phyloP scores from a whole-genome alignment of 1,284 basidiomycete species.

The Marasmius tenuissimus region DNA sequence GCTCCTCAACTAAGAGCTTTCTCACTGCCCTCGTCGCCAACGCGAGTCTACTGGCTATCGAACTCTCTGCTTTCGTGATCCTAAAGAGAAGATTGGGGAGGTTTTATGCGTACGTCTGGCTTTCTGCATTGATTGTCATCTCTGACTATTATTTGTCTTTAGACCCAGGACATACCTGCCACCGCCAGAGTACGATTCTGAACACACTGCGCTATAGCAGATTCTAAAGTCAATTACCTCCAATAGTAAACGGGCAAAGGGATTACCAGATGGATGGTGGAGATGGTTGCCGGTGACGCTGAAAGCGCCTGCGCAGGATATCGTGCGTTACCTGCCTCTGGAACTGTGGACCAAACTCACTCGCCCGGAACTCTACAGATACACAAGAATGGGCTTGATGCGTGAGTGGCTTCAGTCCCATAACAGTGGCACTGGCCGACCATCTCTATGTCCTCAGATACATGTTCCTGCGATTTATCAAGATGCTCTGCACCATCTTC shows the following conservation, averaged over 20 bases:
- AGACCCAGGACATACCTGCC: constrained; percentile 57
- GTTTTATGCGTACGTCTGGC: constrained; percentile 38
- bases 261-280: constrained; percentile 41
- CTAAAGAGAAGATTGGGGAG: constrained; percentile 45
- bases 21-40: constrained; percentile 59
- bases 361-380: constrained; percentile 32
- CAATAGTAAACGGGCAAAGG: constrained; percentile 43
- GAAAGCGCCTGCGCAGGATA: constrained; percentile 38
- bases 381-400: constrained; percentile 67
- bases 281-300: constrained; percentile 48
- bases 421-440: neutral
- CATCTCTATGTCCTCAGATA: constrained; percentile 27
- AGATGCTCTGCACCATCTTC: constrained; percentile 66
- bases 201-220: neutral
- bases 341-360: neutral
- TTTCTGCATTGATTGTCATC: constrained; percentile 12
- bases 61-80: constrained; percentile 55
- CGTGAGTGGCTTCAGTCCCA: constrained; percentile 39
- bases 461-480: constrained; percentile 69
- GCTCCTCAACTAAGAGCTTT: constrained; percentile 41
- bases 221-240: neutral
- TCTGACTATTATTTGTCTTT: constrained; percentile 17
- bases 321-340: constrained; percentile 31
- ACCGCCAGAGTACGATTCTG: constrained; percentile 41
- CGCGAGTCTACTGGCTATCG: constrained; percentile 46